Conservation (phyloP, 106 monocot species). For the Apostasia ramifera region DNA sequence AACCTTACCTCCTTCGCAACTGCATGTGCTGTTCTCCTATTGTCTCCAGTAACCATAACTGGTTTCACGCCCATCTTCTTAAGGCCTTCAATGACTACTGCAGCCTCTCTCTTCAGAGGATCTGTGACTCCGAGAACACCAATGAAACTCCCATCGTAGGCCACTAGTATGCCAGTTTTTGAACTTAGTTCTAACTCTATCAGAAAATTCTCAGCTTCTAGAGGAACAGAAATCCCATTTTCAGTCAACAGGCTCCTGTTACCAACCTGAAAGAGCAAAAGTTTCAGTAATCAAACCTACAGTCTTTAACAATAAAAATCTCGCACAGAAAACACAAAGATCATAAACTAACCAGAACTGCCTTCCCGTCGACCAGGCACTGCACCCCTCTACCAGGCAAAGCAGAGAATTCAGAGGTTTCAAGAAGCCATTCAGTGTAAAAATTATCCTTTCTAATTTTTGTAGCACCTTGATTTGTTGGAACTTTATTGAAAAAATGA, state of each 20-base stretch:
- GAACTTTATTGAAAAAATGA: constrained; percentile 63
- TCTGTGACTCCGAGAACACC: constrained; percentile 77
- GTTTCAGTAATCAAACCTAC: neutral
- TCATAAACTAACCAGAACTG: constrained; percentile 58
- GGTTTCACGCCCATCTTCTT: constrained; percentile 76
- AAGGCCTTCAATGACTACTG: constrained; percentile 77
- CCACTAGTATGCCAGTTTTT: constrained; percentile 78
- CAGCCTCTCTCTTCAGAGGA: constrained; percentile 92
- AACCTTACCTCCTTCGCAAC: constrained; percentile 79
- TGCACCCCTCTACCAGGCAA: constrained; percentile 89
- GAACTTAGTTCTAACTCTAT: constrained; percentile 63
- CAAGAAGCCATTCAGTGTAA: constrained; percentile 77
- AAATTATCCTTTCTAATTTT: constrained; percentile 46
- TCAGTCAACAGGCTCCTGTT: constrained; percentile 73
- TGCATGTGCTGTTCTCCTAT: constrained; percentile 79
- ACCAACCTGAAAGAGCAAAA: constrained; percentile 48
- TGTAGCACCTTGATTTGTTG: constrained; percentile 14
- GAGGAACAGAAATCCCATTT: constrained; percentile 46
- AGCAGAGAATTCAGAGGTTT: constrained; percentile 65
- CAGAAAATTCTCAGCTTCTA: constrained; percentile 66
- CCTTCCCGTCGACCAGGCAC: constrained; percentile 62
- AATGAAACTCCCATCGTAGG: constrained; percentile 52
- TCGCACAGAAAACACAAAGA: neutral
- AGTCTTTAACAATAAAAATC: neutral
- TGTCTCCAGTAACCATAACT: constrained; percentile 97